Conservation (phyloP, 2,329 filamentous ascomycete species). For the Beauveria brongniartii region DNA sequence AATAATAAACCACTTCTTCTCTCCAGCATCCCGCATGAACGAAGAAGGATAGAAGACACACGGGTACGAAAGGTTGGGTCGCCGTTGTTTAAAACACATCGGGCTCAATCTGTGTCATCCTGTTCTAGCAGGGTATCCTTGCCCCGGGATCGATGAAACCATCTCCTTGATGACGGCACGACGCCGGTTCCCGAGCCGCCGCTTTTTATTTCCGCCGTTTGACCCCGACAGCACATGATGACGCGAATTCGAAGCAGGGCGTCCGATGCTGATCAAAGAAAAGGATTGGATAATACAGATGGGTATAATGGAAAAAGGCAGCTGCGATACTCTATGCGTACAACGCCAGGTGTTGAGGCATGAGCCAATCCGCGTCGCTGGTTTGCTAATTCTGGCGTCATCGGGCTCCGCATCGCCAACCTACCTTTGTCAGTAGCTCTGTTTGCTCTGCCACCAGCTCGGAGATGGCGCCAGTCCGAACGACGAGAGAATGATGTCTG, state of each 20-base stretch:
- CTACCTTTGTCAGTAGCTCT: not conserved
- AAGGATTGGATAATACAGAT: too few relatives aligned
- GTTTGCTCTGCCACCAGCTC: not conserved
- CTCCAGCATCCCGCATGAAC: not conserved
- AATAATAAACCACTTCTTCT: not conserved
- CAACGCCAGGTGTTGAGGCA: not conserved
- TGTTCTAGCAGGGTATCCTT: too few relatives aligned
- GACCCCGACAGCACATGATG: not conserved
- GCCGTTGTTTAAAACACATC: too few relatives aligned
- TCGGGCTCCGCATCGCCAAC: conserved; percentile 1
- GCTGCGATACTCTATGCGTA: not conserved
- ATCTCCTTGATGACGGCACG: too few relatives aligned
- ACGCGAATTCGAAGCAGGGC: not conserved
- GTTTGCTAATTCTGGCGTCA: conserved; percentile 2
- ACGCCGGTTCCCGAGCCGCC: too few relatives aligned
- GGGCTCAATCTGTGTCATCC: too few relatives aligned
- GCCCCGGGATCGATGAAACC: too few relatives aligned
- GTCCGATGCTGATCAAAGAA: not conserved
- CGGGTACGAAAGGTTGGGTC: too few relatives aligned
- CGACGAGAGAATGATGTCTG: not conserved
- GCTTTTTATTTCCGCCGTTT: too few relatives aligned
- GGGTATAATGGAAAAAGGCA: not conserved
- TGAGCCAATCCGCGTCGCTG: not conserved
- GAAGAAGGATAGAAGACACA: too few relatives aligned
- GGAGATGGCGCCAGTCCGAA: not conserved